These are phyloP conservation scores for Rhizoclosmatium sp. DNA, from an alignment of 192 early-diverging fungal species.

Conservation along the genomic window DNA sequence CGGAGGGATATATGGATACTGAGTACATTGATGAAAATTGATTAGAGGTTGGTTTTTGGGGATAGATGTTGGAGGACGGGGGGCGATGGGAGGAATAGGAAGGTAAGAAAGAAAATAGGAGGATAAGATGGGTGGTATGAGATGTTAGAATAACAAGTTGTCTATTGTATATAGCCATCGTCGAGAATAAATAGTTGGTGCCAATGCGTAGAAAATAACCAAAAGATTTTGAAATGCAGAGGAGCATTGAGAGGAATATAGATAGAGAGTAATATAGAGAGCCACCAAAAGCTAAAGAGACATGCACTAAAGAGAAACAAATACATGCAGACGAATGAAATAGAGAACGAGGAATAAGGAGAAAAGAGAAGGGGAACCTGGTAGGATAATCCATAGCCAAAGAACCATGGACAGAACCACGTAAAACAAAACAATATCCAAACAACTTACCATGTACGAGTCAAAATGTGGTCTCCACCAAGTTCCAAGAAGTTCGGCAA, in stretches of 20 bases:
- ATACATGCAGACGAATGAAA: not conserved
- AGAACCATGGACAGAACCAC: no score
- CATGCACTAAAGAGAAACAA: constrained; percentile 19
- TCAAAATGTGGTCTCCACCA: constrained; percentile 86
- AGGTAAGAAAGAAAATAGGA: not conserved
- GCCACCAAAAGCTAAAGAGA: constrained; percentile 4
- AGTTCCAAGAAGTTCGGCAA: constrained; percentile 74
- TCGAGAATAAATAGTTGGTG: no score
- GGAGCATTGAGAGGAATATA: not conserved
- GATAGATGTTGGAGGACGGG: not conserved
- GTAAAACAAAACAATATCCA: not conserved
- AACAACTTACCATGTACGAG: constrained; percentile 67
- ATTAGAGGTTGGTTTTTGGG: not conserved
- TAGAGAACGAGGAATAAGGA: not conserved
- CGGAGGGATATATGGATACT: constrained; percentile 83
- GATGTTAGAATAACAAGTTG: no score
- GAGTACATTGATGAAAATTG: not conserved
- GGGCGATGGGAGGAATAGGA: not conserved
- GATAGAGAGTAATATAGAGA: not conserved
- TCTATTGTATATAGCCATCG: no score
- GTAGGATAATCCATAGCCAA: no score
- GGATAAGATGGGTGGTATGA: not conserved
- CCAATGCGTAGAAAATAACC: not conserved
- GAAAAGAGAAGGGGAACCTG: no score
- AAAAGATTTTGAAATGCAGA: not conserved